Evolutionary conservation across 768 basidiomycete species (phyloP).

Genomic region (Agaricus subrufescens): DNA sequence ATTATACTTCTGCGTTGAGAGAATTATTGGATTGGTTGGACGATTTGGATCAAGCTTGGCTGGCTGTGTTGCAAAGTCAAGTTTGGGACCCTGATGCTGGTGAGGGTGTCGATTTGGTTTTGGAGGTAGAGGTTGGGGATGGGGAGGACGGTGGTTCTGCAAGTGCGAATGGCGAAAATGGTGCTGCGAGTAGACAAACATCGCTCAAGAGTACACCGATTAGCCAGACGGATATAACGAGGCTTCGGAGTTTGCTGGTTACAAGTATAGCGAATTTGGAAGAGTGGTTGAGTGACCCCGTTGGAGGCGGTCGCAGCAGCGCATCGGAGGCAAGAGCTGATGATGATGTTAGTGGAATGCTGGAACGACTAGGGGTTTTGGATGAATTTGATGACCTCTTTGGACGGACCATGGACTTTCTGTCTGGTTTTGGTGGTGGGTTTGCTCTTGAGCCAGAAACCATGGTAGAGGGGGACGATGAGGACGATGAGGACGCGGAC

Average conservation of each 20-base stretch:
- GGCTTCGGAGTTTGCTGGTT: conserved; percentile 64
- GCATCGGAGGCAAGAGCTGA: conserved; percentile 20
- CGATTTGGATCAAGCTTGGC: conserved; percentile 74
- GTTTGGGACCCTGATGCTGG: conserved; percentile 55
- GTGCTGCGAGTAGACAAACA: too few species aligned
- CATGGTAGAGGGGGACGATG: conserved; percentile 10
- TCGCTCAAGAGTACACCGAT: not conserved
- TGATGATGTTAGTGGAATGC: conserved; percentile 31
- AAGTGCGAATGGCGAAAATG: too few species aligned
- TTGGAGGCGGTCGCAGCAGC: not conserved
- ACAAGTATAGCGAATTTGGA: conserved; percentile 57
- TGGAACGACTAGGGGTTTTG: conserved; percentile 51
- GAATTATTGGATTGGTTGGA: conserved; percentile 62
- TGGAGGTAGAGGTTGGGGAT: not conserved
- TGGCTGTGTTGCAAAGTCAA: conserved; percentile 56
- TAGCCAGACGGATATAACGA: conserved; percentile 67
- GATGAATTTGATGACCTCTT: conserved; percentile 65
- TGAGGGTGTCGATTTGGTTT: conserved; percentile 29
- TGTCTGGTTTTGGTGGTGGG: conserved; percentile 42
- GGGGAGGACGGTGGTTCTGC: not conserved
- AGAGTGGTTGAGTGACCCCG: conserved; percentile 53
- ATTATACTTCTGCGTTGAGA: conserved; percentile 25
- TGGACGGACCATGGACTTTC: conserved; percentile 51
- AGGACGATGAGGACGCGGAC: not conserved
- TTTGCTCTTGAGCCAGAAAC: conserved; percentile 17